Base-by-base conservation (phyloP, 2,329 filamentous ascomycete genomes). In the Chaetomium globosum region DNA sequence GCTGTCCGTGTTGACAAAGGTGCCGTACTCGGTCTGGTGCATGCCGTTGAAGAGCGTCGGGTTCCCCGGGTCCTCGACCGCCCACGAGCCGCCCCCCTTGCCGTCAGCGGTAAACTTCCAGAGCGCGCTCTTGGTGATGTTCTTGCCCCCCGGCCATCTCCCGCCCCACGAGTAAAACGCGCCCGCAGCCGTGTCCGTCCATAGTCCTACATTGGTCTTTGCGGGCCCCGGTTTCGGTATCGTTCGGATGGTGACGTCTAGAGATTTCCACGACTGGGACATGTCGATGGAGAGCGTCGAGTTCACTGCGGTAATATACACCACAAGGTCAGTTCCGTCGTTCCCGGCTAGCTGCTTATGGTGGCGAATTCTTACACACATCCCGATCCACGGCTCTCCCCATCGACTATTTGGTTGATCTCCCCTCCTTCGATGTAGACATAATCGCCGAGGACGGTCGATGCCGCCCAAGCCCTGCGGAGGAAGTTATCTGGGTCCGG, bases 221-320 rank as follows among this genome's bases (percentile, higher is more conserved):
- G 23, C 9, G 2, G 63, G 63, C 3, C 48, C 59, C 0, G 57
- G 43, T 5, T 68, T 66, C n/a, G 49, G 39, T 1, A 64, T 68
- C 0, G 55, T 52, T 5, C 52, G 61, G 33, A 66, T 48, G 1
- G n/a, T 46, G 48, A 67, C 68, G 7, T 55, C 54, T 4, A 16
- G 28, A 28, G 59, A n/a, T 30, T n/a, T 57, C 69, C 69, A 71
- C 0, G 69, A 71, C n/a, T 61, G 59, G 23, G 69, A 68, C 1
- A 71, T 55, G 64, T 71, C 68, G 28, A 71, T 67, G 3, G 69
- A 71, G 16, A 71, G 64, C 2, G 68, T 71, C 13, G 67, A 68
- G 63, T 70, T 70, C 6, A 69, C 56, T 67, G 19, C 13, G 46
- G n/a, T 2, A 6, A n/a, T 26, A 13, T 12, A 19, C 3, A 26